phyloP scores from a whole-genome alignment of 2,329 filamentous ascomycete species.

The Fusarium miscanthi region DNA sequence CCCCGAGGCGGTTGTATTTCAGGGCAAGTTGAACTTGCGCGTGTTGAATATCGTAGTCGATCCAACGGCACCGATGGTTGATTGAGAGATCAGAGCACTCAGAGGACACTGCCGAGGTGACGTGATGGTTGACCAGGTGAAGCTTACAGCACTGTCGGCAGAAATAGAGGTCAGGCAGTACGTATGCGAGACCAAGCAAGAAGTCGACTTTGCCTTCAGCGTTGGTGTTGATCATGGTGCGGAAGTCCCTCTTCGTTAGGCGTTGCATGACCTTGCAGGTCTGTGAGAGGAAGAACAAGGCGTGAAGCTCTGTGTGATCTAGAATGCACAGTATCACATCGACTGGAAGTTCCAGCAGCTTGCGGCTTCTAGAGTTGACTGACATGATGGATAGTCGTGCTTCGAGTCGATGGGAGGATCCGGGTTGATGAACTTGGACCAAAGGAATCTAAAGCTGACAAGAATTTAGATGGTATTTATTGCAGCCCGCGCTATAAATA shows the following conservation, averaged over 20 bases:
- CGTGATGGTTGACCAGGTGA: background rate
- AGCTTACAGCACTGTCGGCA: accelerated
- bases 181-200: background rate
- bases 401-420: background rate
- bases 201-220: background rate
- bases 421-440: background rate
- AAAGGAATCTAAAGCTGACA: background rate
- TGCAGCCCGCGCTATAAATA: background rate
- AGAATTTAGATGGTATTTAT: background rate
- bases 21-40: background rate
- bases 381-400: background rate
- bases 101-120: accelerated
- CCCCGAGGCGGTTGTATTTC: background rate
- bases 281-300: background rate
- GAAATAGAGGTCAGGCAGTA: background rate
- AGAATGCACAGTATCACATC: background rate
- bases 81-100: background rate
- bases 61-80: background rate
- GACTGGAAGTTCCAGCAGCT: background rate
- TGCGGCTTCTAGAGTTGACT: background rate
- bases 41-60: background rate
- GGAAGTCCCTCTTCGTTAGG: background rate
- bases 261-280: background rate
- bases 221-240: background rate
- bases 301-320: background rate